Evolutionary conservation across 371 early-diverging fungal genomes (phyloP), one percentile per base, ranked within the genome.

Genomic region (Funneliformis caledonium): DNA sequence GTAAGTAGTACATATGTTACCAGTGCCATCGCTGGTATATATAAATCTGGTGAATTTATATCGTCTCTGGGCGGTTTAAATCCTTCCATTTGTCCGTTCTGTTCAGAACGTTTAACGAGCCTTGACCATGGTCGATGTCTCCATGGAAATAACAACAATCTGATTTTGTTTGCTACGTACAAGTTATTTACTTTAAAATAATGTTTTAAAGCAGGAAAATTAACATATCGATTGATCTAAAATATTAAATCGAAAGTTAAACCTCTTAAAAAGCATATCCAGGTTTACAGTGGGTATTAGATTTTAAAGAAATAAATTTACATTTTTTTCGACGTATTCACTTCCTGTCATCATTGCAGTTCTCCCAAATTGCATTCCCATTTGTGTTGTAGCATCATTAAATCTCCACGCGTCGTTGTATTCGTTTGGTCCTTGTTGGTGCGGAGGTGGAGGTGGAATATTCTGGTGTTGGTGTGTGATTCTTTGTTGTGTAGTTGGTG

Each of bases 171-270:
- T 45, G 96, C 83, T 19, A 99, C 97, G 83, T 98, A 99, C 31
- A 90, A 85, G 86, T 99, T 98, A 84, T 94, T 95, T 69, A 99
- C 98, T 82, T 98, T 96, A 84, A 99, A 99, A 87, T 99, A 99
- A 80, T 93, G 94, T 87, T 96, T 94, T 65, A 99, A 87, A 78
- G 91, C 92, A 26, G 92, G 90, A 84, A 97, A 88, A 84, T 95
- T 95, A 48, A 98, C 89, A 87, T 93, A 97, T 82, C 93, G 91
- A 72, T 91, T 91, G 78, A 96, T 89, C 97, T 96, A 85, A 1
- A 42, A 26, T 68, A 22, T n/a, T 14, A 81, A 12, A 4, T 22
- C 16, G 33, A 16, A 43, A 70, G 22, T 42, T 42, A 37, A 37
- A 22, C 9, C 22, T 10, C 45, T 10, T 9, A 47, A 75, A 56